phyloP scores from a whole-genome alignment of 306 rosid genomes.

The Cicer cuneatum region DNA sequence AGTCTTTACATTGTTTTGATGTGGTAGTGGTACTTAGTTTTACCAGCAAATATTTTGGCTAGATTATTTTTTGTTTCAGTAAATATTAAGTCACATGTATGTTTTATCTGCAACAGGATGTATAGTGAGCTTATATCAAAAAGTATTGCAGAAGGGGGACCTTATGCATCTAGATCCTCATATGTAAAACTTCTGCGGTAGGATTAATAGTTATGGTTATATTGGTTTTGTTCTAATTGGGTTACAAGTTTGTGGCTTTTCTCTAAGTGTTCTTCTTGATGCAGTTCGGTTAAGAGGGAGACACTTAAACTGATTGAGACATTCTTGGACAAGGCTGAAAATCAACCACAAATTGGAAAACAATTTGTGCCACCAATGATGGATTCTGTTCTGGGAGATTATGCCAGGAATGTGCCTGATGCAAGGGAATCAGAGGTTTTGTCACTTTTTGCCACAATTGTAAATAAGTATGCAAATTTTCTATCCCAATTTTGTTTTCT shows the following conservation, averaged over 20 bases:
- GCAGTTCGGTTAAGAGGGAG: constrained; percentile 98
- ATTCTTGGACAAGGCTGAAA: constrained; percentile 96
- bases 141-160: constrained; percentile 89
- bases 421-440: constrained; percentile 94
- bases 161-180: constrained; percentile 85
- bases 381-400: constrained; percentile 94
- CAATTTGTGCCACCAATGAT: constrained; percentile 98
- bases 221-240: constrained; percentile 16
- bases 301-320: constrained; percentile 89
- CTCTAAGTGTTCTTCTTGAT: constrained; percentile 29
- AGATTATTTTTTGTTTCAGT: not conserved
- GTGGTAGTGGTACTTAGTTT: not conserved
- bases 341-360: constrained; percentile 90
- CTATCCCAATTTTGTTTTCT: not conserved
- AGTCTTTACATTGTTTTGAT: not conserved
- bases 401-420: constrained; percentile 93
- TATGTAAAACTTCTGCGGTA: constrained; percentile 91
- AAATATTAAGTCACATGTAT: constrained; percentile 15
- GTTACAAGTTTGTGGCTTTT: constrained; percentile 11
- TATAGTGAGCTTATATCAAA: constrained; percentile 96
- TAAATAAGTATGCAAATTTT: constrained; percentile 67
- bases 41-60: constrained; percentile 4
- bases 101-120: constrained; percentile 67
- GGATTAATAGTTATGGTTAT: constrained; percentile 9
- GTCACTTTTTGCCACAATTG: constrained; percentile 92